A percentile compares a stretch with the other conserved stretches of the same genome.
These are phyloP conservation scores for Clonostachys sp. DNA, from an alignment of 2,329 filamentous ascomycete genomes.

Conservation along the genomic window DNA sequence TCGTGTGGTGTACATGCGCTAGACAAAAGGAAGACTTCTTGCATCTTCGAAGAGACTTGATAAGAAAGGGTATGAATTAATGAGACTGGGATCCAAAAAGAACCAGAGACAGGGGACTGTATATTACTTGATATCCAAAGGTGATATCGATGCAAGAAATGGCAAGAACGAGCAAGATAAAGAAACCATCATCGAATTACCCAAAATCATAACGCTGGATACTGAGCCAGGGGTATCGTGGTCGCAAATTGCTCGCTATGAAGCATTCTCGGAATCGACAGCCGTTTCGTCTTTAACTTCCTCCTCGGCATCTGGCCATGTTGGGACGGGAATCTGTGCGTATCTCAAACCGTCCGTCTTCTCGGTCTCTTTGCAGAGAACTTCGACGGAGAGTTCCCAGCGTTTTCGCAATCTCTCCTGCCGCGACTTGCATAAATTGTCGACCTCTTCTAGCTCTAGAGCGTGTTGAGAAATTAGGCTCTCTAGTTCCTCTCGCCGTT, in stretches of 20 bases:
- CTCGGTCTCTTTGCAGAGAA: slow-evolving; percentile 49
- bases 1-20: background rate
- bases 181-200: no score
- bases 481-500: slow-evolving; percentile 42
- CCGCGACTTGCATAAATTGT: slow-evolving; percentile 36
- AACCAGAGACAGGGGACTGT: no score
- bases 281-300: no score
- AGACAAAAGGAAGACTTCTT: background rate
- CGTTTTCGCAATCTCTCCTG: slow-evolving; percentile 37
- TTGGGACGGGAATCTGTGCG: slow-evolving; percentile 23
- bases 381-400: slow-evolving; percentile 48
- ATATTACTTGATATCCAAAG: no score
- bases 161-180: no score
- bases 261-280: no score
- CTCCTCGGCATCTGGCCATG: slow-evolving; percentile 17
- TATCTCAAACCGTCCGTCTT: slow-evolving; percentile 34
- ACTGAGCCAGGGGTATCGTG: no score
- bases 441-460: slow-evolving; percentile 44
- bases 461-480: slow-evolving; percentile 39
- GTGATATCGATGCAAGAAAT: no score
- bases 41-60: background rate
- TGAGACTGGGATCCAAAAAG: no score
- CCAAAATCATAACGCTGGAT: no score
- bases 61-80: no score
- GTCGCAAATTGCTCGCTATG: no score